These are phyloP conservation scores for Erysiphe pulchra DNA, from an alignment of 2,329 filamentous ascomycete genomes.

Conservation along the genomic window DNA sequence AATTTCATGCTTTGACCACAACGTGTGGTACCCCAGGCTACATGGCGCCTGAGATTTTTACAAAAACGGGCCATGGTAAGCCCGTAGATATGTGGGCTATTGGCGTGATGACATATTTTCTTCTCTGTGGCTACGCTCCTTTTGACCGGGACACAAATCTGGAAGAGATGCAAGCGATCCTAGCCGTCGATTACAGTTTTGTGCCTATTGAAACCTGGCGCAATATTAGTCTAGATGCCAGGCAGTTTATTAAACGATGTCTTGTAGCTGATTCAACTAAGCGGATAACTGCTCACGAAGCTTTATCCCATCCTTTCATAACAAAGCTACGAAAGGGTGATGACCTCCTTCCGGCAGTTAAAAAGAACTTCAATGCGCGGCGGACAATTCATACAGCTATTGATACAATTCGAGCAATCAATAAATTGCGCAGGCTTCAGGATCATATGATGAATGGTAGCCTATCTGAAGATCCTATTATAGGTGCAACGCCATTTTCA, in stretches of 20 bases:
- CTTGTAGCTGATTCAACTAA: constrained; percentile 69
- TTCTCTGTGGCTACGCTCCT: constrained; percentile 91
- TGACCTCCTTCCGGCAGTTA: constrained; percentile 41
- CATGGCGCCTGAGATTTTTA: constrained; percentile 98
- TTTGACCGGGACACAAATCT: constrained; percentile 95
- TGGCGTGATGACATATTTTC: constrained; percentile 94
- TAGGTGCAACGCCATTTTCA: constrained; percentile 14
- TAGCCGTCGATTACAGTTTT: constrained; percentile 89
- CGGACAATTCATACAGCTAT: constrained; percentile 44
- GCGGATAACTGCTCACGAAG: constrained; percentile 77
- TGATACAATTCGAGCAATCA: constrained; percentile 44
- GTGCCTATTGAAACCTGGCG: constrained; percentile 92
- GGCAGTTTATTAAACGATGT: constrained; percentile 80
- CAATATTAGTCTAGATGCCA: constrained; percentile 60
- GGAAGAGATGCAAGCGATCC: constrained; percentile 98
- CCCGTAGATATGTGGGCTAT: constrained; percentile 97
- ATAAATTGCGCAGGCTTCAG: constrained; percentile 40
- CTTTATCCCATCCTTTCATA: constrained; percentile 39
- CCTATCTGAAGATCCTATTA: constrained; percentile 22
- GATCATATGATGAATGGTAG: constrained; percentile 33
- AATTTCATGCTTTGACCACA: constrained; percentile 91
- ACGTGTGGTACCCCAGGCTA: constrained; percentile 96
- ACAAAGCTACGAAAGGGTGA: constrained; percentile 27
- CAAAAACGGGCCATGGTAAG: constrained; percentile 93
- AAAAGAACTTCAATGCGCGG: constrained; percentile 51